These are phyloP conservation scores for Candolleomyces eurysporus DNA, from an alignment of 768 basidiomycete genomes.

Conservation along the genomic window DNA sequence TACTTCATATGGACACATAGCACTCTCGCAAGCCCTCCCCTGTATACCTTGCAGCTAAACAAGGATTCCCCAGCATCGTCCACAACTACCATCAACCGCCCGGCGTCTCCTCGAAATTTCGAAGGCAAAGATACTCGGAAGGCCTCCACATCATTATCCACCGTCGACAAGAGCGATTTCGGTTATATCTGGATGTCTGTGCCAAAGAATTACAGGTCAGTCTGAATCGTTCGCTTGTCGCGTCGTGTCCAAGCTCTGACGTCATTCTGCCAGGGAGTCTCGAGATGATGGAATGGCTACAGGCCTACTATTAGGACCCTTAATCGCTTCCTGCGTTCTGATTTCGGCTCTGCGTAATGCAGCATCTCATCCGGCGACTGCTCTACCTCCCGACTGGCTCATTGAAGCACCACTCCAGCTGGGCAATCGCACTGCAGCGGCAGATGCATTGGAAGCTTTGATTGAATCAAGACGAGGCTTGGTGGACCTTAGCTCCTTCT, in stretches of 20 bases:
- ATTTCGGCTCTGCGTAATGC: conserved; percentile 44
- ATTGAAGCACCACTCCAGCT: conserved; percentile 72
- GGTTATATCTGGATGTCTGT: conserved; percentile 90
- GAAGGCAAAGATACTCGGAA: conserved; percentile 51
- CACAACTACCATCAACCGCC: conserved; percentile 15
- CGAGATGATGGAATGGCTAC: conserved; percentile 85
- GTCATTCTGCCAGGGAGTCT: conserved; percentile 52
- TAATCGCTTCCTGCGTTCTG: conserved; percentile 71
- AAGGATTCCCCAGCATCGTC: conserved; percentile 13
- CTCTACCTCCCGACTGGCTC: conserved; percentile 65
- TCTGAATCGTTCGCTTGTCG: background rate
- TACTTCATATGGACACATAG: conserved; percentile 66
- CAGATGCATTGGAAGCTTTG: conserved; percentile 52
- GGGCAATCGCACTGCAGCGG: conserved; percentile 34
- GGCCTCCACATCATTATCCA: conserved; percentile 18
- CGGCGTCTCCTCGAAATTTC: conserved; percentile 40
- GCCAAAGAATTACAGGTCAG: conserved; percentile 80
- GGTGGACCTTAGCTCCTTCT: conserved; percentile 77
- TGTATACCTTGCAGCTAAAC: conserved; percentile 10
- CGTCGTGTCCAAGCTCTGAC: conserved; percentile 3
- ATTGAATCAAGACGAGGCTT: conserved; percentile 71
- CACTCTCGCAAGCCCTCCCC: conserved; percentile 28
- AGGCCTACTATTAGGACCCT: conserved; percentile 79
- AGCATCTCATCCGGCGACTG: conserved; percentile 24
- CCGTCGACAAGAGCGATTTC: conserved; percentile 46